phyloP scores from a whole-genome alignment of 179 eudicot species.

The Sideroxylon spinosum region DNA sequence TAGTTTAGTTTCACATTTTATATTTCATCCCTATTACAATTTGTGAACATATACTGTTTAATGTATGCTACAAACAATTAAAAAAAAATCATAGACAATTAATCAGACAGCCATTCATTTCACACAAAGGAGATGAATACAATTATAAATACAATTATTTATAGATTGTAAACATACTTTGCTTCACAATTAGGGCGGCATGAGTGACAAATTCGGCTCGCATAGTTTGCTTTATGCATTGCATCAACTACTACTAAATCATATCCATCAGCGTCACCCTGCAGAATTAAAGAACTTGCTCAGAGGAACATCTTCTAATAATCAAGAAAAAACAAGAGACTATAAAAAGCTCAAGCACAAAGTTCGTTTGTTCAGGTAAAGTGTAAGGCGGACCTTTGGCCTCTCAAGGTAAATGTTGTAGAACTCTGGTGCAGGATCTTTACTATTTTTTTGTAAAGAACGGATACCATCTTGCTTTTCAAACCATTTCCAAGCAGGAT shows the following conservation, averaged over 20 bases:
- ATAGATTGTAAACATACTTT: conserved; percentile 50
- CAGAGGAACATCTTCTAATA: conserved; percentile 11
- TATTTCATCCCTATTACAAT: background rate
- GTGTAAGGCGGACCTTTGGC: conserved; percentile 62
- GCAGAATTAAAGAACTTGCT: conserved; percentile 20
- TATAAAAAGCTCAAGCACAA: background rate
- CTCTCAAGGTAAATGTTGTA: conserved; percentile 96
- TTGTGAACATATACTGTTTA: background rate
- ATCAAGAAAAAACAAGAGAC: conserved; percentile 6
- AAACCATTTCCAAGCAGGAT: conserved; percentile 99
- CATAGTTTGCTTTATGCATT: conserved; percentile 99
- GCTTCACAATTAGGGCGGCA: conserved; percentile 99
- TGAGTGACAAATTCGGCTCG: conserved; percentile 97
- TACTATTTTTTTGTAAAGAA: conserved; percentile 75
- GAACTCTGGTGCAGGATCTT: conserved; percentile 94
- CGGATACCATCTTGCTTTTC: conserved; percentile 98
- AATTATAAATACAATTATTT: background rate
- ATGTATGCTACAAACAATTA: background rate
- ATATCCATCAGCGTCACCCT: conserved; percentile 99
- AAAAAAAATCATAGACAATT: background rate
- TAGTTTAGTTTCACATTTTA: too few relatives aligned
- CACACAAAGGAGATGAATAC: background rate
- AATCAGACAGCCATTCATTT: background rate
- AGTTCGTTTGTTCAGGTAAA: background rate
- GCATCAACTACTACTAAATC: conserved; percentile 98